These are phyloP conservation scores for Microcyclospora pomicola DNA, from an alignment of 2,329 filamentous ascomycete genomes.

Conservation along the genomic window DNA sequence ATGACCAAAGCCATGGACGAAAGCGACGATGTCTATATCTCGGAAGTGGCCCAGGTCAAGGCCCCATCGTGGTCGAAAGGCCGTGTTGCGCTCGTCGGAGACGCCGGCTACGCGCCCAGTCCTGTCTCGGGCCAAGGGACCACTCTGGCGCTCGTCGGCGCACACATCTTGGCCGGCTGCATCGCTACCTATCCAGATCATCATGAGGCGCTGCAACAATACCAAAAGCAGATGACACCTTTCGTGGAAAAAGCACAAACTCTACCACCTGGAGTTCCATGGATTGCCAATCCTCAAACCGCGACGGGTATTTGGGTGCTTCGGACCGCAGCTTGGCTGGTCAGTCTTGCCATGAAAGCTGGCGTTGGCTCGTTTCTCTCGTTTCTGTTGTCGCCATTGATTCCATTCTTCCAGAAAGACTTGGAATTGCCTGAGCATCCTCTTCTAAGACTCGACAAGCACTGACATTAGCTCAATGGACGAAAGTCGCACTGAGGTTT, in stretches of 20 bases:
- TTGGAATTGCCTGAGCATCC: conserved; percentile 2
- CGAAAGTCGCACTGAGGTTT: too few species aligned
- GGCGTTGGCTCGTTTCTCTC: conserved; percentile 3
- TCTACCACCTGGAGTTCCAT: conserved; percentile 17
- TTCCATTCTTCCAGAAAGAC: conserved; percentile 2
- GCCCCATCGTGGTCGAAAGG: conserved; percentile 13
- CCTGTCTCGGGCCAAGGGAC: conserved; percentile 21
- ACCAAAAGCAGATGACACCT: conserved; percentile 15
- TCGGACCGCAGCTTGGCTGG: conserved; percentile 6
- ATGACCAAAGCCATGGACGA: conserved; percentile 24
- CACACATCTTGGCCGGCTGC: conserved; percentile 20
- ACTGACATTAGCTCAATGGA: too few species aligned
- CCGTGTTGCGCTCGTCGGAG: conserved; percentile 17
- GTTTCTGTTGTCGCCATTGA: conserved; percentile 8
- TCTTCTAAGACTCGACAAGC: neutral
- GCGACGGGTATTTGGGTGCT: conserved; percentile 11
- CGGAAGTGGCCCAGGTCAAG: conserved; percentile 16
- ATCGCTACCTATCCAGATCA: conserved; percentile 8
- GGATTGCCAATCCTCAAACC: conserved; percentile 16
- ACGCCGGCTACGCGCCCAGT: conserved; percentile 16
- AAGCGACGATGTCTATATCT: conserved; percentile 16
- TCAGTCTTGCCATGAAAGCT: conserved; percentile 3
- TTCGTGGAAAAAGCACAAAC: conserved; percentile 16
- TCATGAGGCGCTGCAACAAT: conserved; percentile 12
- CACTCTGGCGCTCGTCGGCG: conserved; percentile 17